phyloP scores from a whole-genome alignment of 2,329 filamentous ascomycete genomes.

The Verruconis gallopava region DNA sequence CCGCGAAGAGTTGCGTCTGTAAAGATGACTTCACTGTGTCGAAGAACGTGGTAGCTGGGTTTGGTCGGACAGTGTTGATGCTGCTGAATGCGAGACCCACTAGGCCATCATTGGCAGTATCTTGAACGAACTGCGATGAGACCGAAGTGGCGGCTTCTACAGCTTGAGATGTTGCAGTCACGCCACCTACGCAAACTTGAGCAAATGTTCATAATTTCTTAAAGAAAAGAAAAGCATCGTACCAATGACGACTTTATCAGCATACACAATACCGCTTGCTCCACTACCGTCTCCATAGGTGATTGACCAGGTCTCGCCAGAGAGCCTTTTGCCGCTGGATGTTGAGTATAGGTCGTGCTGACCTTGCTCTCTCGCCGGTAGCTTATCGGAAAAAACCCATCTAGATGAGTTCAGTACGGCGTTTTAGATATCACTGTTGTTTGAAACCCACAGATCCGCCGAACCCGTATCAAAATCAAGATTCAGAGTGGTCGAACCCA shows the following conservation, averaged over 20 bases:
- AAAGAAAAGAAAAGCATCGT: too few species aligned
- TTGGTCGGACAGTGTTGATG: constrained; percentile 44
- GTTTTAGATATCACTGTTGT: not conserved
- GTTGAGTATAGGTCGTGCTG: constrained; percentile 5
- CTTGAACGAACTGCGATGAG: constrained; percentile 38
- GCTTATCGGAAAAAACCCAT: constrained; percentile 8
- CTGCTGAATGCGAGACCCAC: constrained; percentile 47
- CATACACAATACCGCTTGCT: constrained; percentile 52
- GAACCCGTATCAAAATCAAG: constrained; percentile 66
- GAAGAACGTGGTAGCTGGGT: constrained; percentile 44
- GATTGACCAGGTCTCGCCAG: constrained; percentile 40
- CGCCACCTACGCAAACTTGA: too few species aligned
- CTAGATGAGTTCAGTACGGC: not conserved
- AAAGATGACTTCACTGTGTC: constrained; percentile 43
- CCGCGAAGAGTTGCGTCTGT: constrained; percentile 43
- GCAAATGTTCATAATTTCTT: too few species aligned
- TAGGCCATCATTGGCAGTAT: constrained; percentile 44
- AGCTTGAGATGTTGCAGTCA: constrained; percentile 47
- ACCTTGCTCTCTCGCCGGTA: constrained; percentile 2
- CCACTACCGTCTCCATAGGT: constrained; percentile 52
- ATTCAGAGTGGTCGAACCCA: constrained; percentile 55
- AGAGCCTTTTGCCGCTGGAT: not conserved
- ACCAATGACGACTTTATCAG: constrained; percentile 50
- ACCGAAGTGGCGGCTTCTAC: constrained; percentile 52
- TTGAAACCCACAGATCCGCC: constrained; percentile 43